Conservation (phyloP, 768 basidiomycete genomes). For the Panaeolus cyanescens region DNA sequence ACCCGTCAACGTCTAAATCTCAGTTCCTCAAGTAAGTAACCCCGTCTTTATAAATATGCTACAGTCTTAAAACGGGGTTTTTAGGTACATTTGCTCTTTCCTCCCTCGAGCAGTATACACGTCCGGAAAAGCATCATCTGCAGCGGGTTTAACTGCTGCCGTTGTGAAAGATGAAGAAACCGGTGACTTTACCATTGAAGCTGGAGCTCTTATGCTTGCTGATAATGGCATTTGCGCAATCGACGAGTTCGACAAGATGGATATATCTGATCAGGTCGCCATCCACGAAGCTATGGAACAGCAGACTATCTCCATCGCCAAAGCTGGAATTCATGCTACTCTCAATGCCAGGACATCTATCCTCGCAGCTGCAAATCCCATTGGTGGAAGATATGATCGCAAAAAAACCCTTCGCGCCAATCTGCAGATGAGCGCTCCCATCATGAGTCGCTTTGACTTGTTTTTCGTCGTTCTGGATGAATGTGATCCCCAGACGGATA, state of each 20-base stretch:
- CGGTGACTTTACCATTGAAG: conserved; percentile 99
- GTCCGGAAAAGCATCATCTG: conserved; percentile 98
- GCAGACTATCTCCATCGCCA: conserved; percentile 98
- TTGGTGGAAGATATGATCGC: conserved; percentile 95
- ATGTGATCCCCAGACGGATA: conserved; percentile 89
- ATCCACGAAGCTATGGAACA: conserved; percentile 99
- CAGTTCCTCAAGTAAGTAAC: conserved; percentile 90
- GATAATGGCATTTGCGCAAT: conserved; percentile 99
- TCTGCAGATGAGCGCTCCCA: conserved; percentile 96
- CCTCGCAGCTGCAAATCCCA: conserved; percentile 95
- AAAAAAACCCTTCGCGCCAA: conserved; percentile 92
- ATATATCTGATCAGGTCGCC: conserved; percentile 96
- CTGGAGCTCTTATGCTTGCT: conserved; percentile 97
- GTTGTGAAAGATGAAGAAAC: conserved; percentile 99
- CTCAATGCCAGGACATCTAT: conserved; percentile 97
- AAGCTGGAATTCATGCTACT: conserved; percentile 98
- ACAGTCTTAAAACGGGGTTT: conserved; percentile 4
- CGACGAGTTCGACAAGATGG: conserved; percentile 99
- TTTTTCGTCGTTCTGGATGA: conserved; percentile 99
- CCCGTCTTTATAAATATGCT: not conserved
- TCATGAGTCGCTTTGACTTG: conserved; percentile 98
- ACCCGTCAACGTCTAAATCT: conserved; percentile 96
- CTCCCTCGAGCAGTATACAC: conserved; percentile 97
- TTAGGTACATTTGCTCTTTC: conserved; percentile 96
- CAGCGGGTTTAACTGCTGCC: conserved; percentile 97